Percentiles rank a stretch among this genome's conserved stretches.
Evolutionary conservation across 352 stramenopile species (phyloP).

Genomic region (Globisporangium nunn): DNA sequence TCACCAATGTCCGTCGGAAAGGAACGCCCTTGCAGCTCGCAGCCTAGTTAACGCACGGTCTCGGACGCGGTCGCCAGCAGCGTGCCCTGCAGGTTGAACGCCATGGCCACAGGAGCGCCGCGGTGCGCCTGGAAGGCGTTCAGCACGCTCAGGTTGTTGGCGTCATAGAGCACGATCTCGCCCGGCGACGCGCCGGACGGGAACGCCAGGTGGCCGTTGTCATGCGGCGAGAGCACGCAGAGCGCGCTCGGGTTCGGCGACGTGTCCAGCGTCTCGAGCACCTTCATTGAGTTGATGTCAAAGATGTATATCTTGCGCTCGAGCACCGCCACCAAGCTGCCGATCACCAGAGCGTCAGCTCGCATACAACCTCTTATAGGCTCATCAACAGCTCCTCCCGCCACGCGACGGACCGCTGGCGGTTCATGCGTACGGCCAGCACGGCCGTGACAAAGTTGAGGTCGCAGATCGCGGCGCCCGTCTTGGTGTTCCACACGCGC

Average conservation of each 20-base stretch:
- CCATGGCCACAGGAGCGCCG: conserved; percentile 80
- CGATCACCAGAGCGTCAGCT: not conserved
- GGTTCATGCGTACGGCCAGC: conserved; percentile 88
- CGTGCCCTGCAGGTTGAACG: conserved; percentile 82
- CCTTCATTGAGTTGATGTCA: conserved; percentile 92
- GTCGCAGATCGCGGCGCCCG: conserved; percentile 84
- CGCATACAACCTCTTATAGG: not conserved
- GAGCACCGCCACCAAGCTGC: conserved; percentile 74
- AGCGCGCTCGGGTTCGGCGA: conserved; percentile 81
- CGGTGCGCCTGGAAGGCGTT: conserved; percentile 89
- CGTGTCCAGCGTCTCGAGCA: conserved; percentile 88
- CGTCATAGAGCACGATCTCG: conserved; percentile 90
- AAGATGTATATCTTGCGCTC: conserved; percentile 91
- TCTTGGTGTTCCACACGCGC: conserved; percentile 91
- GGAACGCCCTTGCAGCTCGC: too few species aligned
- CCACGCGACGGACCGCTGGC: conserved; percentile 46
- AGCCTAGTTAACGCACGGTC: conserved; percentile 35
- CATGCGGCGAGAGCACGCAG: conserved; percentile 79
- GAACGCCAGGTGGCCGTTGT: conserved; percentile 83
- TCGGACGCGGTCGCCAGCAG: conserved; percentile 88
- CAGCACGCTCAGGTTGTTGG: conserved; percentile 87
- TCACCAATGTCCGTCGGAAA: too few species aligned
- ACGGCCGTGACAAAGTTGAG: conserved; percentile 90
- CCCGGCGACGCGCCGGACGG: conserved; percentile 72
- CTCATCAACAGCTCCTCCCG: too few species aligned